Conservation (phyloP, 2,329 filamentous ascomycete genomes). For the Chalara sp. region DNA sequence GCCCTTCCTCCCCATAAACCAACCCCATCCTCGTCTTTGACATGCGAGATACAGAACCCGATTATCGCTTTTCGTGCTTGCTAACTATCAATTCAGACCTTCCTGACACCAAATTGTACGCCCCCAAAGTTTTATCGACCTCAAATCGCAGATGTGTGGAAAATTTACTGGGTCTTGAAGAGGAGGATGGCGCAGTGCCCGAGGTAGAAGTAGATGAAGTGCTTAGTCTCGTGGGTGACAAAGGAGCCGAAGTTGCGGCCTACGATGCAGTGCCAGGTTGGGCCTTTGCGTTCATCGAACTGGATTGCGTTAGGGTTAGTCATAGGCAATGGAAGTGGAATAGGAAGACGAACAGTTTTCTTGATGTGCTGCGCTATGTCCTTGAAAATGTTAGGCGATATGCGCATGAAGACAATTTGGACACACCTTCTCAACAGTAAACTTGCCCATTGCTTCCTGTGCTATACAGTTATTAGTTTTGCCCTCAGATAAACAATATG, state of each 20-base stretch:
- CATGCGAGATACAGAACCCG: no score
- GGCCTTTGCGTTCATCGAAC: conserved; percentile 96
- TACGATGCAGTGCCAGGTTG: conserved; percentile 99
- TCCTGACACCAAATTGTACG: no score
- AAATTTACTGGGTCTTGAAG: conserved; percentile 88
- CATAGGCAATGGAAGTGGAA: conserved; percentile 1
- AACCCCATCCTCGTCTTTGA: no score
- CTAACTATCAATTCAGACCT: no score
- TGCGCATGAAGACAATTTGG: background rate
- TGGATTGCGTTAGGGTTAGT: conserved; percentile 30
- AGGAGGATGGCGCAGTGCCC: conserved; percentile 96
- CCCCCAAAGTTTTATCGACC: no score
- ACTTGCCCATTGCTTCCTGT: conserved; percentile 65
- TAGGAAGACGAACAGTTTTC: conserved; percentile 59
- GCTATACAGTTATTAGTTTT: conserved; percentile 39
- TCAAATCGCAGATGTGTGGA: no score
- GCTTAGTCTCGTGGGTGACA: conserved; percentile 97
- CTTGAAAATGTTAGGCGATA: conserved; percentile 36
- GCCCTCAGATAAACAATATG: background rate
- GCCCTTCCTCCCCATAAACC: no score
- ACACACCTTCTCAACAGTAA: conserved; percentile 62
- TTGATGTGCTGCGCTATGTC: conserved; percentile 96
- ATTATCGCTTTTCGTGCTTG: no score
- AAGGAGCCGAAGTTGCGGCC: conserved; percentile 98
- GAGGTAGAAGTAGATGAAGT: conserved; percentile 99